These are phyloP conservation scores for Leucocoprinus sp. DNA, from an alignment of 768 basidiomycete genomes.

Conservation along the genomic window DNA sequence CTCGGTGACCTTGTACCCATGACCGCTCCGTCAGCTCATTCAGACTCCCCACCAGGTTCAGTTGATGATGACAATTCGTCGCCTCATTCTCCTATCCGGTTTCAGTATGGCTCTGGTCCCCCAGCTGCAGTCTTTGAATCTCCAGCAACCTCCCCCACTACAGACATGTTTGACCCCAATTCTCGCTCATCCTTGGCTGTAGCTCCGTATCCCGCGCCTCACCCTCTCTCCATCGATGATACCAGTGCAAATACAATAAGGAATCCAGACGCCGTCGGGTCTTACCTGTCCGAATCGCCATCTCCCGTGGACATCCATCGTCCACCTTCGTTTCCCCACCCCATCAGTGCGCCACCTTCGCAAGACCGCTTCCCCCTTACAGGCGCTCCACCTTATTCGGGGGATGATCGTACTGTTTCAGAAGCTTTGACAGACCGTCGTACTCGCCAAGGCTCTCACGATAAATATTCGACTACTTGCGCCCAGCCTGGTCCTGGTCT, in stretches of 20 bases:
- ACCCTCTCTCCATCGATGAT: slow-evolving; percentile 18
- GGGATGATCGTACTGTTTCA: slow-evolving; percentile 30
- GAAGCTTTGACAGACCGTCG: slow-evolving; percentile 31
- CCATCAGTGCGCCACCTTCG: slow-evolving; percentile 34
- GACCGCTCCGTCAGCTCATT: slow-evolving; percentile 18
- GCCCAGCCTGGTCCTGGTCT: slow-evolving; percentile 28
- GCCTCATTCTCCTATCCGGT: slow-evolving; percentile 27
- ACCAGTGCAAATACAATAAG: slow-evolving; percentile 20
- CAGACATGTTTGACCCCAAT: slow-evolving; percentile 14
- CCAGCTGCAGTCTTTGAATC: slow-evolving; percentile 25
- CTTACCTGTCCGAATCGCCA: slow-evolving; percentile 33
- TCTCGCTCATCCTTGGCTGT: slow-evolving; percentile 16
- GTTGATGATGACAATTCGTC: slow-evolving; percentile 28
- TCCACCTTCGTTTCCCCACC: slow-evolving; percentile 29
- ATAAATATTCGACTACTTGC: slow-evolving; percentile 26
- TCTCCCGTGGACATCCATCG: slow-evolving; percentile 35
- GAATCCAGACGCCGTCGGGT: slow-evolving; percentile 17
- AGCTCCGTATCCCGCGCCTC: slow-evolving; percentile 7
- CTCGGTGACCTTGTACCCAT: slow-evolving; percentile 17
- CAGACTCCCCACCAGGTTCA: slow-evolving; percentile 23
- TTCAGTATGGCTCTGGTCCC: slow-evolving; percentile 23
- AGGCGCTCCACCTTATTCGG: slow-evolving; percentile 32
- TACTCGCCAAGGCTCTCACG: slow-evolving; percentile 25
- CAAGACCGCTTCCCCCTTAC: slow-evolving; percentile 37
- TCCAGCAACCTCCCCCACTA: slow-evolving; percentile 19